Evolutionary conservation across 2,329 filamentous ascomycete species (phyloP), one percentile per base, ranked within the genome.

Genomic region (Penicillium sp.): DNA sequence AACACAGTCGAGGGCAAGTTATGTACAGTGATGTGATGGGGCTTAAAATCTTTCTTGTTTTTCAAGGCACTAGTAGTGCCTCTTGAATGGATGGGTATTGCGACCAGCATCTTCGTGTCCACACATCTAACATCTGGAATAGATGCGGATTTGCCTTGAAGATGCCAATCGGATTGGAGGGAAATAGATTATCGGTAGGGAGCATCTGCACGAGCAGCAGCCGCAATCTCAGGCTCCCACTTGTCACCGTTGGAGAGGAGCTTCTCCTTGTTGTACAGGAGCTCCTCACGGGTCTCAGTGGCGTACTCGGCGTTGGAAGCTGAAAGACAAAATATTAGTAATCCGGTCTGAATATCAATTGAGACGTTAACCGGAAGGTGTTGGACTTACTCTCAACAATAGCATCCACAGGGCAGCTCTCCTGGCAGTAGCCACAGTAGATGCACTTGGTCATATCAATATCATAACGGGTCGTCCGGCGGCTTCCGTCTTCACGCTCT

Each of bases 381-480:
- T 74, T 62, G 73, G 63, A 75, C 81, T 72, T 73, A 85, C 84
- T 84, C 75, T 90, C 88, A 58, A 91, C 88, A 77, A 91, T 99
- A 59, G 94, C 94, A 79, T 99, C 94, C 55, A 99, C 94, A 45
- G 94, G 94, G 81, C 94, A 99, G 65, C 91, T 96, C 83, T 99
- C 94, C 82, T 97, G 93, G 86, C 94, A 97, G 82, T 96, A 95
- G 51, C 94, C 94, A 77, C 94, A 97, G 86, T 97, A 99, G 79
- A 99, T 99, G 82, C 94, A 99, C 85, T 99, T 99, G 73, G 94
- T 97, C 94, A 99, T 99, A 80, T 99, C 94, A 74, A 99, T 97
- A 77, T 99, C 94, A 81, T 99, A 99, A 75, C 93, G 88, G 59
- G 93, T 97, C 51, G 94, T 99, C 74, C 94, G 87, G 78, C 94